phyloP scores from a whole-genome alignment of 768 basidiomycete species.

The Kondoa subrosea region DNA sequence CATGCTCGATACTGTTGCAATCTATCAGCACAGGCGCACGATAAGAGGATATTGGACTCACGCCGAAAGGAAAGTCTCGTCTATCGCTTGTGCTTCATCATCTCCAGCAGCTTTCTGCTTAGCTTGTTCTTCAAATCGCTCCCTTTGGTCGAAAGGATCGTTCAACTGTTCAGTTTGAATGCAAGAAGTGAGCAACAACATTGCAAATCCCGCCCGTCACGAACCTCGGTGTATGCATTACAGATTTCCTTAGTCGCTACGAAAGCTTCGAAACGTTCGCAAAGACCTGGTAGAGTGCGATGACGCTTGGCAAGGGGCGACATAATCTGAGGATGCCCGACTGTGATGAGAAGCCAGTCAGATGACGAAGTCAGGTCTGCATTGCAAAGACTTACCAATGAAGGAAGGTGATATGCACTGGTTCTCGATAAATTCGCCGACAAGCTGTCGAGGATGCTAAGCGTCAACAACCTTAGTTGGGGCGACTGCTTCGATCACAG shows the following conservation, averaged over 20 bases:
- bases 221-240: conserved; percentile 82
- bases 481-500: conserved; percentile 35
- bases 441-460: conserved; percentile 43
- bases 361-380: not conserved
- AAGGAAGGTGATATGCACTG: conserved; percentile 92
- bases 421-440: conserved; percentile 93
- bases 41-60: conserved; percentile 35
- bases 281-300: conserved; percentile 85
- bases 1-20: conserved; percentile 65
- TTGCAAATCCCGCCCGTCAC: not conserved
- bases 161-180: conserved; percentile 48
- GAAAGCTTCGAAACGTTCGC: conserved; percentile 97
- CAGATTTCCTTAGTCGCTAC: conserved; percentile 92
- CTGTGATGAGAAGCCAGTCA: conserved; percentile 33
- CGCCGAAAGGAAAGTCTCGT: conserved; percentile 91
- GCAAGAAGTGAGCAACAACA: not conserved
- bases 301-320: conserved; percentile 98
- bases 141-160: conserved; percentile 88
- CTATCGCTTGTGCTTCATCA: conserved; percentile 92
- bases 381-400: conserved; percentile 45
- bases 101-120: conserved; percentile 93
- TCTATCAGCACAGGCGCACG: not conserved
- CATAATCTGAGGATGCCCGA: conserved; percentile 99
- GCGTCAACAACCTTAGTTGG: not conserved
- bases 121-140: conserved; percentile 82